Conservation (phyloP, 1,284 basidiomycete species). For the Leccinum variabile region DNA sequence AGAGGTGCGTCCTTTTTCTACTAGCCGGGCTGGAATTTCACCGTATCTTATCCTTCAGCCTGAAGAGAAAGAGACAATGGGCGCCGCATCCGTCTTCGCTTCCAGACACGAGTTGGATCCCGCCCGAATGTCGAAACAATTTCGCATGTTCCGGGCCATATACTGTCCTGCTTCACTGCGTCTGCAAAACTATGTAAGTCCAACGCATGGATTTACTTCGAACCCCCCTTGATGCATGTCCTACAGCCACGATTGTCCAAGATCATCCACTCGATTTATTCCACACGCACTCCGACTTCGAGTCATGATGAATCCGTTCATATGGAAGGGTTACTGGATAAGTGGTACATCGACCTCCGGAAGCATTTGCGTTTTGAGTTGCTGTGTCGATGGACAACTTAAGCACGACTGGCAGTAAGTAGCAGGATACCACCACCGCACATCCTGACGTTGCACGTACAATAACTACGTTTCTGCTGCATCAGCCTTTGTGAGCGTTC, state of each 20-base stretch:
- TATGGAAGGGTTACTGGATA: slow-evolving; percentile 69
- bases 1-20: slow-evolving; percentile 46
- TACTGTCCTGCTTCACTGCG: slow-evolving; percentile 74
- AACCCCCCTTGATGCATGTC: slow-evolving; percentile 10
- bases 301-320: slow-evolving; percentile 58
- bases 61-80: slow-evolving; percentile 66
- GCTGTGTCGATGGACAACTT: slow-evolving; percentile 36
- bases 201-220: neutral
- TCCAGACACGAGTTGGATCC: slow-evolving; percentile 31
- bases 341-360: slow-evolving; percentile 77
- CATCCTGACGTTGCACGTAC: slow-evolving; percentile 77
- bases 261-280: slow-evolving; percentile 75
- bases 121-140: slow-evolving; percentile 20
- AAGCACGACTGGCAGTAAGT: slow-evolving; percentile 19
- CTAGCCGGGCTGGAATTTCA: slow-evolving; percentile 1
- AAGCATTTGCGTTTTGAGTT: slow-evolving; percentile 66
- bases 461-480: slow-evolving; percentile 70
- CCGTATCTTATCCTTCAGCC: slow-evolving; percentile 34
- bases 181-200: slow-evolving; percentile 68
- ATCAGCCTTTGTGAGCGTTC: slow-evolving; percentile 75
- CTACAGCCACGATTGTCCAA: slow-evolving; percentile 63
- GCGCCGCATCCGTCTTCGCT: slow-evolving; percentile 41
- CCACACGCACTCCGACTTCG: slow-evolving; percentile 57
- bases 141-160: slow-evolving; percentile 41
- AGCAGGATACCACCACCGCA: slow-evolving; percentile 55